Conservation (phyloP, 2,329 filamentous ascomycete species). For the Zarea fungicola region DNA sequence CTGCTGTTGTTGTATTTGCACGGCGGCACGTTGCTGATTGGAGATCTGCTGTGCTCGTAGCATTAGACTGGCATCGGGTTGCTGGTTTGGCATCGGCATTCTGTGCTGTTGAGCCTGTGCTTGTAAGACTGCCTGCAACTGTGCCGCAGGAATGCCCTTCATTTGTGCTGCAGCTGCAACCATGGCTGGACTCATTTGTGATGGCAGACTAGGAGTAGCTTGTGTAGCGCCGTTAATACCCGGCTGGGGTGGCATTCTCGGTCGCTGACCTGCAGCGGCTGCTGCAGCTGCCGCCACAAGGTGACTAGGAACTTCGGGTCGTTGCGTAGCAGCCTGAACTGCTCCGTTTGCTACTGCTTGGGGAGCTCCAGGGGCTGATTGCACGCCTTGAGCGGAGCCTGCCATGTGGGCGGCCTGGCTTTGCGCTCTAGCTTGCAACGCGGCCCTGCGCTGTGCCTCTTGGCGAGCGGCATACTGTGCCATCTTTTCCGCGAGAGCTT, state of each 20-base stretch:
- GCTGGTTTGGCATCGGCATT: slow-evolving; percentile 46
- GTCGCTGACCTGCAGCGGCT: slow-evolving; percentile 41
- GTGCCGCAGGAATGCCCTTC: slow-evolving; percentile 63
- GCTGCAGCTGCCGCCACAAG: slow-evolving; percentile 37
- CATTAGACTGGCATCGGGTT: slow-evolving; percentile 50
- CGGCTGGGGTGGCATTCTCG: slow-evolving; percentile 48
- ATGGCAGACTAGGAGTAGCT: slow-evolving; percentile 31
- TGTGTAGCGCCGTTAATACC: slow-evolving; percentile 1
- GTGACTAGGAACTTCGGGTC: slow-evolving; percentile 40
- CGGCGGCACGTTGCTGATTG: slow-evolving; percentile 54
- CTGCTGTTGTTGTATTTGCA: slow-evolving; percentile 44
- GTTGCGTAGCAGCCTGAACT: slow-evolving; percentile 27
- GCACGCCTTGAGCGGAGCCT: slow-evolving; percentile 8
- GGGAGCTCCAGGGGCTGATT: not conserved
- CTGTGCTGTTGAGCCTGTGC: slow-evolving; percentile 42
- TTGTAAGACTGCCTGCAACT: slow-evolving; percentile 56
- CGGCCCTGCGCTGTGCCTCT: slow-evolving; percentile 49
- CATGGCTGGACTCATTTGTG: slow-evolving; percentile 45
- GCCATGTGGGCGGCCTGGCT: slow-evolving; percentile 39
- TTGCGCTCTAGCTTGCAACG: slow-evolving; percentile 43
- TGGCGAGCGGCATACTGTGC: slow-evolving; percentile 53
- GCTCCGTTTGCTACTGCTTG: slow-evolving; percentile 24
- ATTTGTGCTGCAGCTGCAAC: slow-evolving; percentile 51
- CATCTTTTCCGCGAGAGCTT: slow-evolving; percentile 58
- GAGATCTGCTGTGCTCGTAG: slow-evolving; percentile 62